Evolutionary conservation across 192 early-diverging fungal species (phyloP), one percentile per base, ranked within the genome.

Genomic region (Backusella australiensis): DNA sequence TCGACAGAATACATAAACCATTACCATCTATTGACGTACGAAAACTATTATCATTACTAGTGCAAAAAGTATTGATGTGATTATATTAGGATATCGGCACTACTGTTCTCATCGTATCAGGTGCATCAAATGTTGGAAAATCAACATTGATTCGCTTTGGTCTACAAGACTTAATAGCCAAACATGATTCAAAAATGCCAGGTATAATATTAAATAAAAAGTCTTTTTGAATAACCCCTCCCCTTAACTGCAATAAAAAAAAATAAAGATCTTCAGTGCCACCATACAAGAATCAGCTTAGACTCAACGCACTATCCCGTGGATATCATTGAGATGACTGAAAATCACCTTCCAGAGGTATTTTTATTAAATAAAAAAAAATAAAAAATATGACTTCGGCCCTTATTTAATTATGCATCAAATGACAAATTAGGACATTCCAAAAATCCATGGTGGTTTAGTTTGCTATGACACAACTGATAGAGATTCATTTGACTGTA

Each of bases 391-490:
- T 39, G 21, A 53, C 41, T 17, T 39, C 14, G 32, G 9, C n/a
- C 8, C 7, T 38, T 38, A 39, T 69, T 46, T 71, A 44, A n/a
- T 71, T 52, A 63, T 63, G 56, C 21, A 63, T 63, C 4, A 63
- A 63, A 63, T 29, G 21, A 63, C 26, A 26, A 29, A 63, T 63
- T 26, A 75, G 63, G 34, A 32, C 44, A 41, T 52, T 63, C 53
- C 75, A 38, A 56, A 42, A 23, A 66, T 81, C 23, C 66, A 78
- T 41, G 80, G 73, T 35, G 76, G 72, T n/a, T 67, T 81, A 35
- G 59, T 81, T 46, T 81, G 80, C 59, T 81, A 78, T 56, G 76
- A 78, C 19, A 42, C 63, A 42, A 78, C 67, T 1, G 53, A 72
- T 49, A 67, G 49, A 34, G 74, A 78, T 49, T 77, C 76, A 36